Evolutionary conservation across 139 green algal genomes (phyloP), one percentile per base, ranked within the genome.

Genomic region (Chlamydomonas schloesseri): DNA sequence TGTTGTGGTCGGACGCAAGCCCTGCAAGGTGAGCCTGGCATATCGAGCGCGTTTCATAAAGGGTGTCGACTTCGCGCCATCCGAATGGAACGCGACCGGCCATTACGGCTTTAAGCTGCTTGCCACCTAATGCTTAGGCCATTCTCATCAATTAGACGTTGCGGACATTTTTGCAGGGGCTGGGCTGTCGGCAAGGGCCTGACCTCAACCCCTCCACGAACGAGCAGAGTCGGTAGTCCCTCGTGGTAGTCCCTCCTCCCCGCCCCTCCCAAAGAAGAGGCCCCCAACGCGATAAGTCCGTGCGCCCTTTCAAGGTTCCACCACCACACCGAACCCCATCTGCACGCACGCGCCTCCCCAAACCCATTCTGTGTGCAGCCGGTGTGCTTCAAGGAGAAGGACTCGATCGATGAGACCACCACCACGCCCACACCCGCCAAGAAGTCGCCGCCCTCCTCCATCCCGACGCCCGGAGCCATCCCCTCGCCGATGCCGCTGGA

Each of bases 341-440:
- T 72, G 36, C 36, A 24, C 18, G 13, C 47, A n/a, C 37, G 9
- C 47, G 29, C 33, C 10, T 33, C 42, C 57, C 60, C 60, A 3
- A 26, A 13, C 5, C n/a, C n/a, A 29, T 70, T 26, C 23, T 26
- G 20, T 10, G 17, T 29, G n/a, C 76, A 83, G 76, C 76, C 76
- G 11, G 76, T 83, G 60, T 60, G 37, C 60, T 83, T 83, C 58
- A 72, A 73, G 58, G 76, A 83, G 58, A 83, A 83, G 18, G 76
- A 83, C 26, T 11, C 20, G 13, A 83, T 83, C 42, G 76, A 83
- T 31, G 76, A 73, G 23, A 23, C 75, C 24, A 82, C 57, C 75
- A 82, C 33, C 57, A 18, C 21, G 31, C 31, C 26, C 24, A 42
- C 26, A 3, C 20, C 24, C 3, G 13, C 62, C 62, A 18, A 14